Conservation (phyloP, 495 filamentous ascomycete species). For the Glutinoglossum americanum region DNA sequence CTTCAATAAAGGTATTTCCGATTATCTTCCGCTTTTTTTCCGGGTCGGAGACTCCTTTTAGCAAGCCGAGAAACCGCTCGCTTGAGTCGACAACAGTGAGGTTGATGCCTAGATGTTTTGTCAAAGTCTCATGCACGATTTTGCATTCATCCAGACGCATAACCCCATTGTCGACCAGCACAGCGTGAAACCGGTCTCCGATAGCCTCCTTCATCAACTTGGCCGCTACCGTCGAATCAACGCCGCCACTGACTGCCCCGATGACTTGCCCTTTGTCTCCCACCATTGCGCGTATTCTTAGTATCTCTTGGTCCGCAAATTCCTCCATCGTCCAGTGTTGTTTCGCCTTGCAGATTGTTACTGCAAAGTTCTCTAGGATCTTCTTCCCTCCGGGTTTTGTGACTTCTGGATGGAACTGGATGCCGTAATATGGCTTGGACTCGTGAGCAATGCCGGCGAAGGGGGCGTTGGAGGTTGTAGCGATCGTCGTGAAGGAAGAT, state of each 20-base stretch:
- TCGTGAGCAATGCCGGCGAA: slow-evolving; percentile 67
- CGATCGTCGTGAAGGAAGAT: slow-evolving; percentile 46
- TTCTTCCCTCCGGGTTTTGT: slow-evolving; percentile 39
- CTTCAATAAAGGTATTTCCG: slow-evolving; percentile 63
- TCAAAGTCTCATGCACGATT: slow-evolving; percentile 53
- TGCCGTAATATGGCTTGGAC: slow-evolving; percentile 43
- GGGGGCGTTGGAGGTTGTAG: slow-evolving; percentile 48
- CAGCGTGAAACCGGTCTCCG: slow-evolving; percentile 70
- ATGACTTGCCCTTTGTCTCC: slow-evolving; percentile 65
- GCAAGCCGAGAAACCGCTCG: slow-evolving; percentile 45
- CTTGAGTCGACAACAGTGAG: slow-evolving; percentile 70
- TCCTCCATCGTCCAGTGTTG: slow-evolving; percentile 66
- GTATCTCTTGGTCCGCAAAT: slow-evolving; percentile 61
- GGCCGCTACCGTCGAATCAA: slow-evolving; percentile 80
- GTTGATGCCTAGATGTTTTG: slow-evolving; percentile 65
- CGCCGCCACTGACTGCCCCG: slow-evolving; percentile 72
- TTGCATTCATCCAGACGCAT: slow-evolving; percentile 74
- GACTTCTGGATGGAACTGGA: slow-evolving; percentile 82
- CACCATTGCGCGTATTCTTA: slow-evolving; percentile 52
- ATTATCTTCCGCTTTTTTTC: slow-evolving; percentile 93
- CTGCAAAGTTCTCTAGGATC: slow-evolving; percentile 59
- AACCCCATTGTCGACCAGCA: slow-evolving; percentile 73
- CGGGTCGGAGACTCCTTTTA: slow-evolving; percentile 61
- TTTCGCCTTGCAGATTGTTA: slow-evolving; percentile 51
- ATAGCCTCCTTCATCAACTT: slow-evolving; percentile 69